A percentile compares a stretch with the other conserved stretches of the same genome.
These are phyloP conservation scores for Meyerozyma elateridarum DNA, from an alignment of 1,139 yeast genomes.

Conservation along the genomic window DNA sequence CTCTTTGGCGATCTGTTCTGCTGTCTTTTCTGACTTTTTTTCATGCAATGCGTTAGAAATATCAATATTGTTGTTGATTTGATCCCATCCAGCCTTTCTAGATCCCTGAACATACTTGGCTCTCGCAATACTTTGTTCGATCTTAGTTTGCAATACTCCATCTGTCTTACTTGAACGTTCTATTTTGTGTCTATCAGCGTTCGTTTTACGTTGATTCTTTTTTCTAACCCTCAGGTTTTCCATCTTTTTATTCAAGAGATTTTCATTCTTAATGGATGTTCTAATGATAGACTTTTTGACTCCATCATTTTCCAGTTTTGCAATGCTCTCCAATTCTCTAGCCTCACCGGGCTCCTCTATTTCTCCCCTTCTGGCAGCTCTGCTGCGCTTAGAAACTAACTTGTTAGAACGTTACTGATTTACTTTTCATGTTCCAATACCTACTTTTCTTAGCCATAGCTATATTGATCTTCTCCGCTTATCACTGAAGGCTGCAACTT, in stretches of 20 bases:
- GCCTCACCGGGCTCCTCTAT: constrained; percentile 37
- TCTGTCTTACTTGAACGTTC: constrained; percentile 50
- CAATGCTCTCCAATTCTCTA: constrained; percentile 44
- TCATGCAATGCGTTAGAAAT: constrained; percentile 19
- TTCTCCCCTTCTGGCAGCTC: constrained; percentile 73
- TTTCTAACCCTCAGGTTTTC: constrained; percentile 35
- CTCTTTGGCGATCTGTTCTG: not conserved
- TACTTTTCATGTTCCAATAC: constrained; percentile 9
- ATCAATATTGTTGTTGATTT: constrained; percentile 48
- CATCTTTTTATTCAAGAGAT: constrained; percentile 52
- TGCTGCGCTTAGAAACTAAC: constrained; percentile 58
- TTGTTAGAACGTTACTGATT: constrained; percentile 1
- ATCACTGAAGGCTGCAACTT: constrained; percentile 8
- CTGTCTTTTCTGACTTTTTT: not conserved
- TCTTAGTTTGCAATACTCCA: constrained; percentile 57
- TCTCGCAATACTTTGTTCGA: constrained; percentile 58
- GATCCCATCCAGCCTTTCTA: constrained; percentile 72
- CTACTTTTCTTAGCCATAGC: constrained; percentile 29
- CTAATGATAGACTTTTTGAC: constrained; percentile 61
- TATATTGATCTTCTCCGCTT: constrained; percentile 6
- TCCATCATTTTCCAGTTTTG: constrained; percentile 56
- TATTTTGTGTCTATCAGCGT: constrained; percentile 32
- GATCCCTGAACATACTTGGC: constrained; percentile 57
- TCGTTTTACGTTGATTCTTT: constrained; percentile 31
- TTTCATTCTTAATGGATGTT: constrained; percentile 65